Percentiles rank a stretch among this genome's conserved stretches.
These are phyloP conservation scores for Penicillium malachiteum DNA, from an alignment of 495 filamentous ascomycete species.

Conservation along the genomic window DNA sequence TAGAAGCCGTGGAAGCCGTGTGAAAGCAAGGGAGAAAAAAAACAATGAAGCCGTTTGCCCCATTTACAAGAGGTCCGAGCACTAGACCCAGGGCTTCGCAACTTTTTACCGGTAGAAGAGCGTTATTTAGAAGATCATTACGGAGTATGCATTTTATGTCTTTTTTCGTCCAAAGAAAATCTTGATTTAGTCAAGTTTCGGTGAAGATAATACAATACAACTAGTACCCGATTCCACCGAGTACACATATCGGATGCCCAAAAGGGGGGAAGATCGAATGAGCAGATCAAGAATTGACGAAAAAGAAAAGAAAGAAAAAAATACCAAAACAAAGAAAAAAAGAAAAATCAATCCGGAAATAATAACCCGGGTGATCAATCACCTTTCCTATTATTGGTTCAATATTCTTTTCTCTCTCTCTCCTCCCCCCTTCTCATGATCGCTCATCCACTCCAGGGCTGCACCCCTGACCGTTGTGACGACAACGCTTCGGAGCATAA, in stretches of 20 bases:
- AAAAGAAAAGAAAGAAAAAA: too few relatives aligned
- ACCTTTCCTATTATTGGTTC: slow-evolving; percentile 1
- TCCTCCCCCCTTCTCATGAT: slow-evolving; percentile 17
- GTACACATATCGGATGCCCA: neutral
- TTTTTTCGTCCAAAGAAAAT: neutral
- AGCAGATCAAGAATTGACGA: neutral
- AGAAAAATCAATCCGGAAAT: neutral
- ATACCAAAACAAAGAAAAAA: neutral
- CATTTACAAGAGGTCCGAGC: slow-evolving; percentile 2
- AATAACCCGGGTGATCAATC: neutral
- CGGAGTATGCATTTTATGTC: neutral
- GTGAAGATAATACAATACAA: neutral
- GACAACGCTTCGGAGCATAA: slow-evolving; percentile 12
- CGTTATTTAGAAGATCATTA: too few relatives aligned
- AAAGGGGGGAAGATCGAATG: neutral
- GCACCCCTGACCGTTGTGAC: slow-evolving; percentile 4
- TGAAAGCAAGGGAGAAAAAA: neutral
- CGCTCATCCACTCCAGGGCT: neutral
- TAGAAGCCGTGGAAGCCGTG: slow-evolving; percentile 4
- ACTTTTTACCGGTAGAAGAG: too few relatives aligned
- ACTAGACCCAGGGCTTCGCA: neutral
- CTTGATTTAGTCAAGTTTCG: neutral
- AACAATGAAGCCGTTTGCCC: slow-evolving; percentile 7
- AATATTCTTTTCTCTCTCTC: neutral
- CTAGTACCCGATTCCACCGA: slow-evolving; percentile 9